Conservation (phyloP, 2,329 filamentous ascomycete species). For the Exophiala sideris region DNA sequence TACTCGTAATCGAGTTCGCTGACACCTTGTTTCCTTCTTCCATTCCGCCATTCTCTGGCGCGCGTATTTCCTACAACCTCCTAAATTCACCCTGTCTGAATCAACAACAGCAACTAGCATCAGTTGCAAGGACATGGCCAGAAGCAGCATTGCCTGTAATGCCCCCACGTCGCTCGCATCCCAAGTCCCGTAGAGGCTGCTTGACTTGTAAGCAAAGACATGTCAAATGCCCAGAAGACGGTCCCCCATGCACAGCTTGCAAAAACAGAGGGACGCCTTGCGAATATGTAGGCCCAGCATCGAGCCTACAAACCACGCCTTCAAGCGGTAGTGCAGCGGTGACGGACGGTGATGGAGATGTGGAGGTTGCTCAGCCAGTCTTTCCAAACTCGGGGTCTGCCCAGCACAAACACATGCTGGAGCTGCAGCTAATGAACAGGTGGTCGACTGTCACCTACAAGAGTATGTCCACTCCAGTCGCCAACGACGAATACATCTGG, state of each 20-base stretch:
- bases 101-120: too few relatives aligned
- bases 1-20: neutral
- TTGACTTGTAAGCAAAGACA: constrained; percentile 11
- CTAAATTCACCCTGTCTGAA: too few relatives aligned
- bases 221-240: constrained; percentile 16
- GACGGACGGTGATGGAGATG: neutral
- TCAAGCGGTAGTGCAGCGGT: neutral
- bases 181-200: constrained; percentile 17
- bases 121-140: too few relatives aligned
- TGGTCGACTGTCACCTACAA: constrained; percentile 24
- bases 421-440: constrained; percentile 28
- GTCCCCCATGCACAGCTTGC: constrained; percentile 15
- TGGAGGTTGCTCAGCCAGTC: neutral
- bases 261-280: constrained; percentile 7
- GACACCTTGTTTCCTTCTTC: neutral
- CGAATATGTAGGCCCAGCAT: constrained; percentile 3
- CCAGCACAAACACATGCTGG: constrained; percentile 14
- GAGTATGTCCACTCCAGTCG: constrained; percentile 16
- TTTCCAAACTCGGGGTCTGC: neutral
- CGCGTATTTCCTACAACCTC: too few relatives aligned
- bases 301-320: neutral
- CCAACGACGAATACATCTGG: constrained; percentile 19
- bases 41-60: neutral
- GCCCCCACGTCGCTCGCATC: constrained; percentile 14
- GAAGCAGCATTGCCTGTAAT: neutral